These are phyloP conservation scores for Choiromyces venosus DNA, from an alignment of 495 filamentous ascomycete species.

Conservation along the genomic window DNA sequence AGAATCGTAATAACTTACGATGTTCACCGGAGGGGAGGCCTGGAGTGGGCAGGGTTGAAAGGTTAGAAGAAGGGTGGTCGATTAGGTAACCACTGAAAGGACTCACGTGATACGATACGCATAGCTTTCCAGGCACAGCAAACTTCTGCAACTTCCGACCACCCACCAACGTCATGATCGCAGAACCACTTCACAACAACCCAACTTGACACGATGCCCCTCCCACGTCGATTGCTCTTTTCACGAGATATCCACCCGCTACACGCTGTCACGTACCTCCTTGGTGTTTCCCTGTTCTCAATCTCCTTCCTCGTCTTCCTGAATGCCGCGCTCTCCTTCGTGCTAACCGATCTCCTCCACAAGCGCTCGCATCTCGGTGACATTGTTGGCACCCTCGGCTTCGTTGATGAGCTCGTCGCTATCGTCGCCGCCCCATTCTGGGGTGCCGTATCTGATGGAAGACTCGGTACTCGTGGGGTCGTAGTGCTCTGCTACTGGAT, in stretches of 20 bases:
- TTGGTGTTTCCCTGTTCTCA: conserved; percentile 86
- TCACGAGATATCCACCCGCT: conserved; percentile 56
- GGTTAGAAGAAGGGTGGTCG: background rate
- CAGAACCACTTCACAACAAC: background rate
- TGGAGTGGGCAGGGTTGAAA: background rate
- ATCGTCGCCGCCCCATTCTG: conserved; percentile 85
- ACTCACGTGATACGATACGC: background rate
- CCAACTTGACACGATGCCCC: conserved; percentile 35
- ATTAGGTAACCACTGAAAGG: background rate
- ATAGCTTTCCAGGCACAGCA: background rate
- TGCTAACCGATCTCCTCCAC: conserved; percentile 84
- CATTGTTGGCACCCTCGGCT: conserved; percentile 87
- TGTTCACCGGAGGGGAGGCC: background rate
- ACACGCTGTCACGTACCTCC: conserved; percentile 78
- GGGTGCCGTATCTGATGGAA: conserved; percentile 77
- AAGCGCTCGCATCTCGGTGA: conserved; percentile 66
- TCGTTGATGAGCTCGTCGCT: conserved; percentile 89
- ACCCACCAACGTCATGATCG: background rate
- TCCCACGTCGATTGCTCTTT: conserved; percentile 52
- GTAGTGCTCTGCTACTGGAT: conserved; percentile 72
- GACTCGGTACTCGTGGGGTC: conserved; percentile 76
- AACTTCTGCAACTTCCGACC: background rate
- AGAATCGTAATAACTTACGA: background rate
- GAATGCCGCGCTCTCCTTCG: conserved; percentile 87
- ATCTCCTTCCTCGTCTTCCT: conserved; percentile 98